These are phyloP conservation scores for Hypericum androsaemum DNA, from an alignment of 345 rosid species.

Conservation along the genomic window DNA sequence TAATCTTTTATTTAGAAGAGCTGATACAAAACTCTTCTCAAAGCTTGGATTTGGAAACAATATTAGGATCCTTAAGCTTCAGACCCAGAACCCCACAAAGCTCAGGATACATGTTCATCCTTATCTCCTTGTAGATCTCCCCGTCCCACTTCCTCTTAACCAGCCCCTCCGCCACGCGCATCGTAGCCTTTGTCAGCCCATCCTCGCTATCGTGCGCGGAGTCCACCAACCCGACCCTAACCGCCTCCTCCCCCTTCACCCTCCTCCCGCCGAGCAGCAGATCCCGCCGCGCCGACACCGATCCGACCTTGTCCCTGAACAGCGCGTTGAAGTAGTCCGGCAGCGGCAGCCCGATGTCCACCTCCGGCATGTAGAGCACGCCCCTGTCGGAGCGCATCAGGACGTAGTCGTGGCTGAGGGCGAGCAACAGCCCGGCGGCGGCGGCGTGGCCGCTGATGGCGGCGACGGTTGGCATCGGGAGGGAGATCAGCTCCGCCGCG, in stretches of 20 bases:
- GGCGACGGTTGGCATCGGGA: not conserved
- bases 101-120: not conserved
- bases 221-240: not conserved
- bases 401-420: constrained; percentile 1
- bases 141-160: constrained; percentile 1
- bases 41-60: not conserved
- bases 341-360: not conserved
- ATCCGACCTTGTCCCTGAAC: not conserved
- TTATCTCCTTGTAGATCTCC: not conserved
- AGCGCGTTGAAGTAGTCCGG: not conserved
- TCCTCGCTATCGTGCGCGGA: not conserved
- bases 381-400: constrained; percentile 3
- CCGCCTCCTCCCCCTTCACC: not conserved
- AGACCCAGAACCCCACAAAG: not conserved
- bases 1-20: not conserved
- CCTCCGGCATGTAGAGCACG: constrained; percentile 1
- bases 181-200: not conserved
- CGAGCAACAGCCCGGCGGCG: not conserved
- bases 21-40: not conserved
- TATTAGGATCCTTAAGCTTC: not conserved
- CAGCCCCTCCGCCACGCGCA: not conserved
- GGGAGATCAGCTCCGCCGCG: not conserved
- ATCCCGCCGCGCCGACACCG: not conserved
- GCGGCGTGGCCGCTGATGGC: not conserved
- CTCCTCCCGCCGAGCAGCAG: not conserved